Evolutionary conservation across 164 flowering plant species (phyloP).

Genomic region (Liquidambar formosana): DNA sequence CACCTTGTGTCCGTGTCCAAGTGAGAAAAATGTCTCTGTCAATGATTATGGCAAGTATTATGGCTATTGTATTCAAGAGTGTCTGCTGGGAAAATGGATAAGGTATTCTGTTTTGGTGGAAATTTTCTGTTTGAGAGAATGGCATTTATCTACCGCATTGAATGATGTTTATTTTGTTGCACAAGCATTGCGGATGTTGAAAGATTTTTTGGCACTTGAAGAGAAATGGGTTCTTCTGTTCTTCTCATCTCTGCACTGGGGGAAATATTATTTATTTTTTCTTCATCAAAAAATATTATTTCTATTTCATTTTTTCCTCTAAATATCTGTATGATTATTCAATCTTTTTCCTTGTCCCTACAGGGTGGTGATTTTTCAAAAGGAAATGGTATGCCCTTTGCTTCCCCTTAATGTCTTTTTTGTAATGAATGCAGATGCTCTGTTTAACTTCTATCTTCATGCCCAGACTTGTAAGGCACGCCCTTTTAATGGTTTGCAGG

Average conservation of each 20-base stretch:
- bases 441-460: slow-evolving; percentile 27
- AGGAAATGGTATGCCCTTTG: slow-evolving; percentile 61
- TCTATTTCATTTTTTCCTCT: not conserved
- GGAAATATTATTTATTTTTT: not conserved
- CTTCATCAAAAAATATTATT: not conserved
- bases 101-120: not conserved
- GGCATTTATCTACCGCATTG: not conserved
- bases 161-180: not conserved
- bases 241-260: not conserved
- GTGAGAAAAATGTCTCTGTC: too few relatives aligned
- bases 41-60: not conserved
- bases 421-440: slow-evolving; percentile 23
- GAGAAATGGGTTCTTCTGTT: not conserved
- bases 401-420: slow-evolving; percentile 14
- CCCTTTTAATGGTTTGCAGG: slow-evolving; percentile 65
- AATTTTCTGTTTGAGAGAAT: not conserved
- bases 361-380: slow-evolving; percentile 89
- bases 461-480: slow-evolving; percentile 36
- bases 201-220: not conserved
- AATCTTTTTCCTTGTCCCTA: slow-evolving; percentile 2
- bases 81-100: not conserved
- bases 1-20: too few relatives aligned
- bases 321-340: not conserved
- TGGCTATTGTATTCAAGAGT: not conserved
- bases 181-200: not conserved